phyloP scores from a whole-genome alignment of 495 filamentous ascomycete species.

The Glutinoglossum americanum region DNA sequence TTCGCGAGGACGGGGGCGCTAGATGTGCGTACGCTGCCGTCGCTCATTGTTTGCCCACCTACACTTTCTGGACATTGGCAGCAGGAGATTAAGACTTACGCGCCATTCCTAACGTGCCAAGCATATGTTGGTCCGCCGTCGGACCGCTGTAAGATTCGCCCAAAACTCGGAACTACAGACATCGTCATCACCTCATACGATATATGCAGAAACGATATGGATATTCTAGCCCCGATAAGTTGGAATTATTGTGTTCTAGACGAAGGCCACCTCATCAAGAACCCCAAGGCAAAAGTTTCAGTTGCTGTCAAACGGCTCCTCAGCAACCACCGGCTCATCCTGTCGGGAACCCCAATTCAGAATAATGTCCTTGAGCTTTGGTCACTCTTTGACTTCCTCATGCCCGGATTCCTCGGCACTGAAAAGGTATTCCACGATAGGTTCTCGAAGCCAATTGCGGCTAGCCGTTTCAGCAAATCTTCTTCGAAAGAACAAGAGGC shows the following conservation, averaged over 20 bases:
- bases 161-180: conserved; percentile 50
- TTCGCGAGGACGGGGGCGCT: conserved; percentile 53
- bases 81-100: conserved; percentile 86
- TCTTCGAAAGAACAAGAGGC: conserved; percentile 98
- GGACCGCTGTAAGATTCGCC: conserved; percentile 48
- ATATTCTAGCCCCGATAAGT: conserved; percentile 56
- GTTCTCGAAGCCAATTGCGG: conserved; percentile 93
- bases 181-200: conserved; percentile 96
- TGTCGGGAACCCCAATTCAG: conserved; percentile 94
- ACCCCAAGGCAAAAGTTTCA: conserved; percentile 83
- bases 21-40: conserved; percentile 64
- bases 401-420: conserved; percentile 95
- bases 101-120: conserved; percentile 73
- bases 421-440: conserved; percentile 96
- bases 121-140: conserved; percentile 77
- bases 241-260: conserved; percentile 98
- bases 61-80: conserved; percentile 98
- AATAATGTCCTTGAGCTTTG: conserved; percentile 97
- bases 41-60: conserved; percentile 85
- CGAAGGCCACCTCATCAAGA: conserved; percentile 96
- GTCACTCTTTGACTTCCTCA: conserved; percentile 97
- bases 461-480: conserved; percentile 82
- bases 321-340: conserved; percentile 85
- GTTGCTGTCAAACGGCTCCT: conserved; percentile 68
- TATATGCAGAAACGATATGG: conserved; percentile 82